A percentile compares a stretch with the other conserved stretches of the same genome.
Conservation (phyloP, 768 basidiomycete species). For the Paxillus ammoniavirescens region DNA sequence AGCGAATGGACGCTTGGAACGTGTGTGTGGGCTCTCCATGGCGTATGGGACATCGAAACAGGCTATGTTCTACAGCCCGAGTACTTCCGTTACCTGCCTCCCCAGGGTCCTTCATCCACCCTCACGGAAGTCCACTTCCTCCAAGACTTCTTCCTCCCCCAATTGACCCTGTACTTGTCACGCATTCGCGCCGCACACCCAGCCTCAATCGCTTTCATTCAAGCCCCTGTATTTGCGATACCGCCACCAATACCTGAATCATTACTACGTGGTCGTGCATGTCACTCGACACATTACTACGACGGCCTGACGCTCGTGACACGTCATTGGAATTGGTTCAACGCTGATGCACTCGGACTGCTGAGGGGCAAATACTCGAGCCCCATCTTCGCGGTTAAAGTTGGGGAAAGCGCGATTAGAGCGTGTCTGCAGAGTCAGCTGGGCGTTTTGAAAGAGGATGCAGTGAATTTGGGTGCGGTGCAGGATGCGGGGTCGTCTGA, state of each 20-base stretch:
- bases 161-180: slow-evolving; percentile 54
- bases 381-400: slow-evolving; percentile 66
- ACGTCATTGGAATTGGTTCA: slow-evolving; percentile 92
- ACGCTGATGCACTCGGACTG: slow-evolving; percentile 93
- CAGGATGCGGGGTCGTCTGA: neutral
- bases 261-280: slow-evolving; percentile 62
- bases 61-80: slow-evolving; percentile 65
- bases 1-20: slow-evolving; percentile 70
- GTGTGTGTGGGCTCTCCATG: slow-evolving; percentile 86
- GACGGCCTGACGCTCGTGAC: slow-evolving; percentile 94
- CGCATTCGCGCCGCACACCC: slow-evolving; percentile 71
- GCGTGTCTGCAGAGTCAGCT: slow-evolving; percentile 81
- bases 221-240: slow-evolving; percentile 84
- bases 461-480: slow-evolving; percentile 50
- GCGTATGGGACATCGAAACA: slow-evolving; percentile 80
- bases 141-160: slow-evolving; percentile 76
- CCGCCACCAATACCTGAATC: slow-evolving; percentile 65
- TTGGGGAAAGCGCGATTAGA: slow-evolving; percentile 84
- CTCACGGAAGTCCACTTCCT: slow-evolving; percentile 61
- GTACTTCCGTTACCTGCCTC: slow-evolving; percentile 65
- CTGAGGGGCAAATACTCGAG: slow-evolving; percentile 77
- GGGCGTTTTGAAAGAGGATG: slow-evolving; percentile 72
- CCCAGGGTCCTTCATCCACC: neutral
- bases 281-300: slow-evolving; percentile 86
- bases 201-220: slow-evolving; percentile 84